Conservation (phyloP, 78 protist genomes). For the Dictyostelium capitatum region DNA sequence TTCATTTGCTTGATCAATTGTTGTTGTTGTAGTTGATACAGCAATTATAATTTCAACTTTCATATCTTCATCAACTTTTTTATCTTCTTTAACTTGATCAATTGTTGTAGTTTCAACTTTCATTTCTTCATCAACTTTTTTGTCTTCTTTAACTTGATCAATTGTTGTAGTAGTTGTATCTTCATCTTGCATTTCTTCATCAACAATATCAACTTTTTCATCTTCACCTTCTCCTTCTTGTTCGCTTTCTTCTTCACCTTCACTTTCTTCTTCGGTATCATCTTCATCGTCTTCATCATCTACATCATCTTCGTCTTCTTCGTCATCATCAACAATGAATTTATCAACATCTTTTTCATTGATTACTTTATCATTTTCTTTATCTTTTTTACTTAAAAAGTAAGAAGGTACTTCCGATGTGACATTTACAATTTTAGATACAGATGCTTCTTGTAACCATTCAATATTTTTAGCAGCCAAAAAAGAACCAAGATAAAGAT, state of each 20-base stretch:
- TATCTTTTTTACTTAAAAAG: constrained; percentile 23
- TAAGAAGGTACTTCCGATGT: constrained; percentile 69
- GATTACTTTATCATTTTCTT: constrained; percentile 26
- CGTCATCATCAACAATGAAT: constrained; percentile 1
- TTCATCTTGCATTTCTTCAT: neutral
- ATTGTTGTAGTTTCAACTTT: neutral
- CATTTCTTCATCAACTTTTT: constrained; percentile 2
- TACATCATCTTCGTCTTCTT: constrained; percentile 29
- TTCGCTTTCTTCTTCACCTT: neutral
- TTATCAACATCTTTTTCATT: constrained; percentile 7
- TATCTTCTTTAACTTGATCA: neutral
- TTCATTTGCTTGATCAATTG: neutral
- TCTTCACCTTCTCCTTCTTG: neutral
- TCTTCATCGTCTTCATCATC: constrained; percentile 3
- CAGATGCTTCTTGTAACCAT: constrained; percentile 38
- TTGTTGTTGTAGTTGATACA: neutral
- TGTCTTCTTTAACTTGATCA: neutral
- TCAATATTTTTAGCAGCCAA: constrained; percentile 70
- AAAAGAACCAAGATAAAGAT: constrained; percentile 67
- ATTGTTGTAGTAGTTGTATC: too few relatives aligned
- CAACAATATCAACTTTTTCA: neutral
- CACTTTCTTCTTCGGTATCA: neutral
- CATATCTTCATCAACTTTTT: neutral
- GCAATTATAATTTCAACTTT: neutral
- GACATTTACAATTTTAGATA: constrained; percentile 54